Evolutionary conservation across 1,284 basidiomycete genomes (phyloP).

Genomic region (Trametes pubescens): DNA sequence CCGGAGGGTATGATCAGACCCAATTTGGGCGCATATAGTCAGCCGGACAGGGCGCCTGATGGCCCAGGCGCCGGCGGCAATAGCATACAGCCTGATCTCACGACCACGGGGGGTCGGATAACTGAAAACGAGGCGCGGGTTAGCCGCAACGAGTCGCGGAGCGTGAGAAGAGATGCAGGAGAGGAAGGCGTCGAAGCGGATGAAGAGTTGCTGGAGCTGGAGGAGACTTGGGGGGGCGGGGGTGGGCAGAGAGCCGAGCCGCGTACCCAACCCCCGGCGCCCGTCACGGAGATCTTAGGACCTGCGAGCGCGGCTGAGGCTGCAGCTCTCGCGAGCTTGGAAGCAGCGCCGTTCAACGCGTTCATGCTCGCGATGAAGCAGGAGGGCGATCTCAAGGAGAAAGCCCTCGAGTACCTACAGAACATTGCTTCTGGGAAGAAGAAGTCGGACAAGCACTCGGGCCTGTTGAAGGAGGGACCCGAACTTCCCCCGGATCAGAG

Average conservation of each 20-base stretch:
- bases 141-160: neutral
- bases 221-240: too few relatives aligned
- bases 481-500: neutral
- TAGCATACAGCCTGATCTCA: neutral
- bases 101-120: neutral
- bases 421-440: neutral
- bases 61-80: neutral
- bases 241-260: neutral
- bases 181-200: constrained; percentile 2
- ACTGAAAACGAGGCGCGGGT: constrained; percentile 5
- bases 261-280: neutral
- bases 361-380: neutral
- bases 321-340: neutral
- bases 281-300: neutral
- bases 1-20: neutral
- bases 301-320: too few relatives aligned
- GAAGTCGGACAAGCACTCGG: neutral
- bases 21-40: constrained; percentile 1
- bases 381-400: neutral
- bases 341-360: neutral
- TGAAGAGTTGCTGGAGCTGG: constrained; percentile 9
- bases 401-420: neutral
- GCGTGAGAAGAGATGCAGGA: neutral
- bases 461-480: neutral
- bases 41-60: neutral